A percentile compares a stretch with the other conserved stretches of the same genome.
Conservation (phyloP, 305 asterid genomes). For the Fraxinus nigra region DNA sequence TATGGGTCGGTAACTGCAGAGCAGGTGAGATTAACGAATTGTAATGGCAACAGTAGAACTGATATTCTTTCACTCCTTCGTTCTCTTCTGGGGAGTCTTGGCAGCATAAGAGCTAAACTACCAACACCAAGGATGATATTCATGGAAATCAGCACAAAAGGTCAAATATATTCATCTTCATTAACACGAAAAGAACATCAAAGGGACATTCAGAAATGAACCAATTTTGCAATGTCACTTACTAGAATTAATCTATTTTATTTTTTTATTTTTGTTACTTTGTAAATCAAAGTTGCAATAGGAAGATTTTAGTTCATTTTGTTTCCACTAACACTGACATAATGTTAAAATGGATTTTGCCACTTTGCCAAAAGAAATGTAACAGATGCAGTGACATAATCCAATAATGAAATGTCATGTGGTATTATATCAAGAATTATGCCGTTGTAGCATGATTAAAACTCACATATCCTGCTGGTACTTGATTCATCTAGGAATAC, state of each 20-base stretch:
- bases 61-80: background rate
- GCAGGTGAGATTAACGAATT: conserved; percentile 60
- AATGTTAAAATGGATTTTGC: no score
- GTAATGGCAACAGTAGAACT: conserved; percentile 24
- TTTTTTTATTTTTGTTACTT: no score
- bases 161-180: background rate
- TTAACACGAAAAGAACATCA: background rate
- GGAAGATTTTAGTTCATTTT: background rate
- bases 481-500: background rate
- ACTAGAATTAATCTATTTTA: background rate
- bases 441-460: no score
- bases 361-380: no score
- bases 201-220: conserved; percentile 4
- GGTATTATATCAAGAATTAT: no score
- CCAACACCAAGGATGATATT: background rate
- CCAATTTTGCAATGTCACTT: conserved; percentile 9
- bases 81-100: background rate
- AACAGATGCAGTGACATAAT: no score
- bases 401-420: no score
- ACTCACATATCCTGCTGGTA: background rate
- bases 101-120: conserved; percentile 1
- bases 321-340: background rate
- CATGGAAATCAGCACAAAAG: conserved; percentile 8
- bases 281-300: background rate
- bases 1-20: conserved; percentile 85